These are phyloP conservation scores for Ceratobasidium sp. DNA, from an alignment of 1,284 basidiomycete species.

Conservation along the genomic window DNA sequence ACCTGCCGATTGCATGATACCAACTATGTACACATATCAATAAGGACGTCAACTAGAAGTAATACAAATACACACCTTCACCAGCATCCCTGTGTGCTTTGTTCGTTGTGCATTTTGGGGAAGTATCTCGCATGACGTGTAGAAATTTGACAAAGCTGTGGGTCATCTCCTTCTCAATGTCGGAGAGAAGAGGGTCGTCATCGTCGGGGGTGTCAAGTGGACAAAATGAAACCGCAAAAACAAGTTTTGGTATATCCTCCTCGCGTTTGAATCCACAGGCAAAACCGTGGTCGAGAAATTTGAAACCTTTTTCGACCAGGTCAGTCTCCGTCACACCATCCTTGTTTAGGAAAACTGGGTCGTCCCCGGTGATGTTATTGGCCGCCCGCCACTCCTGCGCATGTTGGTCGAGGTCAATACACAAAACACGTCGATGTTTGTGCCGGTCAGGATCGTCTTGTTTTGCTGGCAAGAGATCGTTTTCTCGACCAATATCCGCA, in stretches of 20 bases:
- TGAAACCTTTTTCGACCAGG: neutral
- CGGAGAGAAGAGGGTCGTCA: neutral
- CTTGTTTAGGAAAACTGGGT: neutral
- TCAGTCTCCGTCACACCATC: neutral
- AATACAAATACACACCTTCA: too few species aligned
- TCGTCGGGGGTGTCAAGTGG: neutral
- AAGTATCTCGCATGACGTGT: neutral
- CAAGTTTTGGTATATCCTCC: neutral
- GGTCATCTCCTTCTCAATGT: neutral
- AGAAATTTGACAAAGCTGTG: neutral
- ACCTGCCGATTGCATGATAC: too few species aligned
- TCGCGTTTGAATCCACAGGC: neutral
- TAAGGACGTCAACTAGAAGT: too few species aligned
- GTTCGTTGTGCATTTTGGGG: neutral
- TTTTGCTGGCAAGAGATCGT: too few species aligned
- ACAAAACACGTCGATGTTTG: too few species aligned
- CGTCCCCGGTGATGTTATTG: too few species aligned
- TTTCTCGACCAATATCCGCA: too few species aligned
- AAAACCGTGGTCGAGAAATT: neutral
- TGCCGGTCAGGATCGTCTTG: too few species aligned
- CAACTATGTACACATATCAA: too few species aligned
- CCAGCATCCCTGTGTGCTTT: neutral
- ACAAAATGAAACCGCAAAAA: neutral
- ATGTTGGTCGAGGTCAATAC: too few species aligned
- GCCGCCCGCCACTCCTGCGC: too few species aligned